Base-by-base conservation (phyloP, 179 eudicot species). In the Silene coronaria region DNA sequence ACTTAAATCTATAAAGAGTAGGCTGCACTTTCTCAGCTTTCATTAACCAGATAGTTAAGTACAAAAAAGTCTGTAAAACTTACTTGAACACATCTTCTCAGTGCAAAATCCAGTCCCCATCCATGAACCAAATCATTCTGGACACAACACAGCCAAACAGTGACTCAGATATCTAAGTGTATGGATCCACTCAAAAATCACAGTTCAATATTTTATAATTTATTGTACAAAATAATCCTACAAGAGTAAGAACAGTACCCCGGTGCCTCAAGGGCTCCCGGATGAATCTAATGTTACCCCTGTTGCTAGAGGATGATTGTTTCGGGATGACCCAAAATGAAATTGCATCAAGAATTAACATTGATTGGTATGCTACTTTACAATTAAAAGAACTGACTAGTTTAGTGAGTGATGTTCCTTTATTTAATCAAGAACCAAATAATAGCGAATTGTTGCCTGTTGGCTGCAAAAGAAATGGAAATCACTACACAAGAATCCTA, bases 51-150 rank as follows among this genome's bases (percentile, higher is more conserved):
- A 45, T 45, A 45, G 4, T 45, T 12, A 45, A 45, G 51, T 45
- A 48, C 2, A 24, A 22, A 9, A 66, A 45, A 23, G 59, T 76
- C 48, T 76, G 48, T 12, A 65, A 73, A 32, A 78, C 89, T 82
- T 78, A 93, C 98, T 80, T 91, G 90, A n/a, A 88, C 96, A 74
- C 98, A 94, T 90, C 94, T 90, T 85, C 97, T 85, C 70, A 94
- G 87, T 61, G 97, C 96, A 84, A 94, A 94, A 84, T 94, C 98
- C 76, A 94, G 83, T 77, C 98, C 98, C 98, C 98, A 94, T 57
- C 98, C 98, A 83, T 94, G 98, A 42, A 94, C 93, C 89, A 94
- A 85, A 86, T 94, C 98, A 89, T 91, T 91, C 97, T 93, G 83
- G 79, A 87, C 71, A 27, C 4, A 69, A 14, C 46, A 80, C 19